phyloP scores from a whole-genome alignment of 257 asterid genomes.

The Cynanchum wilfordii region DNA sequence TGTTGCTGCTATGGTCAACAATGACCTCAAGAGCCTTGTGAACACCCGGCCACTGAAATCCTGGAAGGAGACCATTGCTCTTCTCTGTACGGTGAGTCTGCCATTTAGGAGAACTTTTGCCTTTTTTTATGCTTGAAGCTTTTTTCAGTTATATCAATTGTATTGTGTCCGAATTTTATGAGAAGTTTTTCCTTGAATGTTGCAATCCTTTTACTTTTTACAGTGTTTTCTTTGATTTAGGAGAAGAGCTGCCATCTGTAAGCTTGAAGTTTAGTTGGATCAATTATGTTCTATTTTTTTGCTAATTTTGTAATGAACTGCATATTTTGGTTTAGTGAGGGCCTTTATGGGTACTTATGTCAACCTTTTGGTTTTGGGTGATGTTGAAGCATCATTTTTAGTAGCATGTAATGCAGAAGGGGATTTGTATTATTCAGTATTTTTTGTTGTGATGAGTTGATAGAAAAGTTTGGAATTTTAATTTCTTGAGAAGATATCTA shows the following conservation, averaged over 20 bases:
- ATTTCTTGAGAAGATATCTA: background rate
- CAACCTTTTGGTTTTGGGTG: background rate
- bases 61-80: slow-evolving; percentile 98
- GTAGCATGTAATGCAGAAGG: background rate
- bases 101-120: background rate
- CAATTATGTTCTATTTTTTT: background rate
- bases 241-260: background rate
- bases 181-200: background rate
- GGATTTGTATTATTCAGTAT: background rate
- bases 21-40: slow-evolving; percentile 85
- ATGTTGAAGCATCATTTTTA: background rate
- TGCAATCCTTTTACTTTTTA: slow-evolving; percentile 26
- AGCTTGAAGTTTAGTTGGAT: background rate
- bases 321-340: background rate
- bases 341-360: background rate
- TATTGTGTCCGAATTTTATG: background rate
- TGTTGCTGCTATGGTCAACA: slow-evolving; percentile 79
- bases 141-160: background rate
- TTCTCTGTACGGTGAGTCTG: slow-evolving; percentile 77
- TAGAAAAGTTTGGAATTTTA: background rate
- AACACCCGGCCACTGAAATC: slow-evolving; percentile 78
- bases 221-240: slow-evolving; percentile 41
- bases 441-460: background rate
- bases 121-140: background rate
- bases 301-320: background rate